These are phyloP conservation scores for Talinum fruticosum DNA, from an alignment of 148 eudicot species.

Conservation along the genomic window DNA sequence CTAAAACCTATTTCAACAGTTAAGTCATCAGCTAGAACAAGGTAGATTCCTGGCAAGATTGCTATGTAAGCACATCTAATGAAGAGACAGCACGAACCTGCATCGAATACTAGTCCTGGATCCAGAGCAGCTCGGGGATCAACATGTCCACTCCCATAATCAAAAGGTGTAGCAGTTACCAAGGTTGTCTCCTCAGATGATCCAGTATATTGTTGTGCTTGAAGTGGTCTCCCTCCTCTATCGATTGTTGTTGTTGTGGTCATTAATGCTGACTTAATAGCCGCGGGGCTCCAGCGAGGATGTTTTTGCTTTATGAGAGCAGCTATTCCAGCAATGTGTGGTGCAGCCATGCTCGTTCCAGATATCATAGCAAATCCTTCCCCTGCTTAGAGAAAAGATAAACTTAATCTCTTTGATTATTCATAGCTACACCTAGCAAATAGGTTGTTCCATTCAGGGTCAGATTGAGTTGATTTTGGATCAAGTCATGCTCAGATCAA, in stretches of 20 bases:
- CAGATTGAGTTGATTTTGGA: not conserved
- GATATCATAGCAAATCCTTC: conserved; percentile 97
- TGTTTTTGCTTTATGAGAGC: conserved; percentile 94
- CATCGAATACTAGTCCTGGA: conserved; percentile 93
- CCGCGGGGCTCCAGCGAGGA: conserved; percentile 98
- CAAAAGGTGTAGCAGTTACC: conserved; percentile 86
- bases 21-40: too few relatives aligned
- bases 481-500: not conserved
- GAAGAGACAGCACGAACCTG: conserved; percentile 52
- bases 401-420: not conserved
- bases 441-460: not conserved
- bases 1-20: too few relatives aligned
- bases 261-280: conserved; percentile 96
- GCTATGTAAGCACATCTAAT: not conserved
- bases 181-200: conserved; percentile 65
- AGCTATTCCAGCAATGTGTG: conserved; percentile 97
- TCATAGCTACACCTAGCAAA: not conserved
- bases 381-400: conserved; percentile 44
- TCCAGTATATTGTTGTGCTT: conserved; percentile 83
- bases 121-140: conserved; percentile 90
- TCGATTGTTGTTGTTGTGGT: conserved; percentile 72
- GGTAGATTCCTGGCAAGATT: too few relatives aligned
- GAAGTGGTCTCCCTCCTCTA: conserved; percentile 71
- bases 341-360: conserved; percentile 99
- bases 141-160: conserved; percentile 96